phyloP scores from a whole-genome alignment of 257 asterid genomes.

The Marsdenia floribunda region DNA sequence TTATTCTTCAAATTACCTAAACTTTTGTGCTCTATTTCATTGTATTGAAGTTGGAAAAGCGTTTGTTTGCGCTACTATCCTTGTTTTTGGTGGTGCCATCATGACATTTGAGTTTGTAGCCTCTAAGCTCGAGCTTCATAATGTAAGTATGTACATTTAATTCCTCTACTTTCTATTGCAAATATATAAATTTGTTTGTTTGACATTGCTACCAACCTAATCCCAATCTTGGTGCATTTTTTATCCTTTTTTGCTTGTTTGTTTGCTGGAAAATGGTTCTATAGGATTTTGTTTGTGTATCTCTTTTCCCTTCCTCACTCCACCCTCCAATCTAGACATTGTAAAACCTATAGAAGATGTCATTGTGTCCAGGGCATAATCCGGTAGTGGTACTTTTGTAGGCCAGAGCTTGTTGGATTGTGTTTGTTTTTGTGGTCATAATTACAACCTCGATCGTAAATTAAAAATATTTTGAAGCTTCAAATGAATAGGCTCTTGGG shows the following conservation, averaged over 20 bases:
- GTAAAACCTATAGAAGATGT: neutral
- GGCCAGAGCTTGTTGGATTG: neutral
- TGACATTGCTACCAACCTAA: no score
- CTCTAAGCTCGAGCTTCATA: constrained; percentile 57
- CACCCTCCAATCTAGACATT: neutral
- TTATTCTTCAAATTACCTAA: neutral
- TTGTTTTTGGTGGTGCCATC: constrained; percentile 70
- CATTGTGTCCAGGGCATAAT: neutral
- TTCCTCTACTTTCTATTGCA: neutral
- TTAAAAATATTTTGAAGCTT: neutral
- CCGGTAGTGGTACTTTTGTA: neutral
- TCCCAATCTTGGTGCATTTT: no score
- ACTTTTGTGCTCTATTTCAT: constrained; percentile 8
- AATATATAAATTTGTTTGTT: no score
- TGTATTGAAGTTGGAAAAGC: constrained; percentile 73
- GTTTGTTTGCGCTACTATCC: constrained; percentile 64
- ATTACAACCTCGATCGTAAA: neutral
- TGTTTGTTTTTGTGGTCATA: neutral
- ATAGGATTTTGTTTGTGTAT: neutral
- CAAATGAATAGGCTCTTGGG: neutral
- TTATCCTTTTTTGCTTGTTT: no score
- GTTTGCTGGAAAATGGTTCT: neutral
- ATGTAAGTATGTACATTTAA: constrained; percentile 36
- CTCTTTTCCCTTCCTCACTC: neutral
- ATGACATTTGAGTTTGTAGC: constrained; percentile 51